Conservation (phyloP, 1,284 basidiomycete species). For the Sanghuangporus sanghuang region DNA sequence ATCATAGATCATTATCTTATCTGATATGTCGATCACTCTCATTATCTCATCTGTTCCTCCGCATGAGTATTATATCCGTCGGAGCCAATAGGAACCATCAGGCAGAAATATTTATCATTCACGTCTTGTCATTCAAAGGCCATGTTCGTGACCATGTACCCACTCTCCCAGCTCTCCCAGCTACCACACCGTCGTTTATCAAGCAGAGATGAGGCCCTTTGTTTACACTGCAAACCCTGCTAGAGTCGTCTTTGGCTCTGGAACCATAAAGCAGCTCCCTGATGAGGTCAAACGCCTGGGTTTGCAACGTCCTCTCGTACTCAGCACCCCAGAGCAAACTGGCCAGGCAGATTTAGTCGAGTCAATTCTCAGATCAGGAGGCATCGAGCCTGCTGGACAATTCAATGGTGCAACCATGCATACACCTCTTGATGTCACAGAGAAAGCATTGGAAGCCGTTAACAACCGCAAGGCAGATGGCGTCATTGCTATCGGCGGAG, state of each 20-base stretch:
- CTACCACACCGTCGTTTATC: background rate
- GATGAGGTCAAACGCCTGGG: constrained; percentile 32
- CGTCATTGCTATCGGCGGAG: constrained; percentile 38
- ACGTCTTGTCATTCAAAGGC: background rate
- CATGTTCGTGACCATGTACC: background rate
- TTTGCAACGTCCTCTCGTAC: constrained; percentile 30
- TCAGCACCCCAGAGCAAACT: constrained; percentile 31
- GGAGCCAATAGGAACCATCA: background rate
- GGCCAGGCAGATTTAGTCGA: constrained; percentile 25
- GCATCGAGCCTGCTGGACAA: constrained; percentile 25
- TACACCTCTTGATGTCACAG: constrained; percentile 37
- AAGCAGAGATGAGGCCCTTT: constrained; percentile 27
- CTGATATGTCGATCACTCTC: background rate
- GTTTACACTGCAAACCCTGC: constrained; percentile 35
- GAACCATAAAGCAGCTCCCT: constrained; percentile 32
- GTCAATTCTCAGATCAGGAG: constrained; percentile 23
- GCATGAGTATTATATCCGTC: background rate
- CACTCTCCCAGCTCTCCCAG: background rate
- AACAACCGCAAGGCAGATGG: constrained; percentile 34
- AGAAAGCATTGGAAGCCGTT: constrained; percentile 30
- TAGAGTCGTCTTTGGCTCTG: constrained; percentile 37
- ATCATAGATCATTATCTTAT: background rate
- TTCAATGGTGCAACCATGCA: constrained; percentile 39
- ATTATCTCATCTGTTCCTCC: background rate
- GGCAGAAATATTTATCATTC: background rate